Evolutionary conservation across 495 filamentous ascomycete genomes (phyloP).

Genomic region (Xylaria sp.): DNA sequence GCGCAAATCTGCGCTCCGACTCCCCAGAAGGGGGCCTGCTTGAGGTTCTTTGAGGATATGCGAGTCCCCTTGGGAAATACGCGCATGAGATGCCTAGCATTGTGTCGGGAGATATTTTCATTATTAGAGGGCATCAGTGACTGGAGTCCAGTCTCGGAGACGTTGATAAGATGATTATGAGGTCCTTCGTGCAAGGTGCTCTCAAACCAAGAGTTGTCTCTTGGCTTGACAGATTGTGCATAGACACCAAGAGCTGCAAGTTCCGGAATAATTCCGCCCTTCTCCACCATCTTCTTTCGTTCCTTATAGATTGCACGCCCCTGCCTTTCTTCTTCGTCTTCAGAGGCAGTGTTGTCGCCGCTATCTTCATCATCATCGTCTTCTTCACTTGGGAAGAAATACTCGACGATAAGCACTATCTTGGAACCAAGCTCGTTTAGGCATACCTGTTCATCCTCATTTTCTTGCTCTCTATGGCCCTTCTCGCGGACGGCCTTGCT

Average conservation of each 20-base stretch:
- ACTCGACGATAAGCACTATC: slow-evolving; percentile 63
- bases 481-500: slow-evolving; percentile 51
- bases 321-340: slow-evolving; percentile 51
- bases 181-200: slow-evolving; percentile 50
- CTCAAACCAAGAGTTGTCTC: slow-evolving; percentile 59
- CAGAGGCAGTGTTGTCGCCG: slow-evolving; percentile 21
- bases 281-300: slow-evolving; percentile 45
- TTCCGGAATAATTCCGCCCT: slow-evolving; percentile 56
- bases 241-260: slow-evolving; percentile 62
- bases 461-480: slow-evolving; percentile 50
- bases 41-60: slow-evolving; percentile 61
- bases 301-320: slow-evolving; percentile 50
- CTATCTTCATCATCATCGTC: slow-evolving; percentile 36
- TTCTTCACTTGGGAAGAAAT: slow-evolving; percentile 57
- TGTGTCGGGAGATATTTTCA: slow-evolving; percentile 55
- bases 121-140: slow-evolving; percentile 43
- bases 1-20: slow-evolving; percentile 63
- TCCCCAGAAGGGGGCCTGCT: slow-evolving; percentile 59
- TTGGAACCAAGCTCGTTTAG: slow-evolving; percentile 58
- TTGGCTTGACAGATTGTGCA: slow-evolving; percentile 63
- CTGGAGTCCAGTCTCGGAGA: slow-evolving; percentile 58
- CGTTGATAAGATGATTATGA: slow-evolving; percentile 64
- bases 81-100: slow-evolving; percentile 60
- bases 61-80: slow-evolving; percentile 64
- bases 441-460: slow-evolving; percentile 47